Base-by-base conservation (phyloP, 1,284 basidiomycete species). In the Chondrostereum purpureum region DNA sequence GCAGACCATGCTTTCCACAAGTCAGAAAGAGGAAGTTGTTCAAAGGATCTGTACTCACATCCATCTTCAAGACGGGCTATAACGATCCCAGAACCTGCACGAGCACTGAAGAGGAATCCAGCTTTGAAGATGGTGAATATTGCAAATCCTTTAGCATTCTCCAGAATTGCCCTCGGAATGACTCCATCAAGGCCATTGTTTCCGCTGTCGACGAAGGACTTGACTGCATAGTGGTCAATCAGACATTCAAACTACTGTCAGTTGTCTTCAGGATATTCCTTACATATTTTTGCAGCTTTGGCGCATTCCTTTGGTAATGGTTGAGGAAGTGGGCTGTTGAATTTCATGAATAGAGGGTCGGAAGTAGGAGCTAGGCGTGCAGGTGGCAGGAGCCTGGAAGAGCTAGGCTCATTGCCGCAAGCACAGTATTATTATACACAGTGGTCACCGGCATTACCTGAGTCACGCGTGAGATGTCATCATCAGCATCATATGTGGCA, bases 1-100 rank as follows among this genome's bases (percentile, higher is more conserved):
- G 93, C 84, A 38, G 90, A 92, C 92, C 93, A 98, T 38, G 79
- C 88, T 92, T 54, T 11, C n/a, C n/a, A n/a, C n/a, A n/a, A n/a
- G n/a, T n/a, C n/a, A n/a, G n/a, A n/a, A n/a, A n/a, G n/a, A n/a
- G n/a, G n/a, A n/a, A n/a, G n/a, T n/a, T n/a, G n/a, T n/a, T n/a
- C 16, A 39, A 22, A 34, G 38, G 19, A 20, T 13, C 38, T 45
- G 16, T 19, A 73, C 88, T 69, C 59, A 91, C 89, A 69, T 53
- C 93, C 95, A 64, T 96, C 80, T 2, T 82, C 73, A 13, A 92
- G 70, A 50, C 74, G 82, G 3, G 92, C 93, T 39, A 99, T 93
- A 19, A 98, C 96, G 10, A 99, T 68, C 1, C 95, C 95, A 21
- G 83, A 86, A 4, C 95, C 95, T 16, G 86, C 96, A 52, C 85